Evolutionary conservation across 768 basidiomycete genomes (phyloP).

Genomic region (Russula vinacea): DNA sequence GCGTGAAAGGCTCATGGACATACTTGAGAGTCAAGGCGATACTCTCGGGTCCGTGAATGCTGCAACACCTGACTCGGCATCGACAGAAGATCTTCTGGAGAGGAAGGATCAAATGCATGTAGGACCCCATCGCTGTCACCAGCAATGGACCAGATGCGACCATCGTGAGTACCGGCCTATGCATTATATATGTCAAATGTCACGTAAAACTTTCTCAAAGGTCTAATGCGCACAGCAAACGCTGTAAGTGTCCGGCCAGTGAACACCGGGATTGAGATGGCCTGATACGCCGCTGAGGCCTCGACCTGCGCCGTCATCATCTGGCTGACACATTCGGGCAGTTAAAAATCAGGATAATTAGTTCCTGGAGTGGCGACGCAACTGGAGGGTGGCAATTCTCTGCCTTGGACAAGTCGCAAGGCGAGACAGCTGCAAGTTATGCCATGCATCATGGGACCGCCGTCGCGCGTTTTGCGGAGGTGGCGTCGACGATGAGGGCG

Average conservation of each 20-base stretch:
- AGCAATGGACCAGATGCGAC: slow-evolving; percentile 15
- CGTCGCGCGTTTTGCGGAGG: neutral
- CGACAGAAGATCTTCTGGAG: slow-evolving; percentile 8
- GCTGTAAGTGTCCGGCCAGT: slow-evolving; percentile 19
- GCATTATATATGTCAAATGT: neutral
- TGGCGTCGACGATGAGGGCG: neutral
- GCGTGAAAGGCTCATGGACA: neutral
- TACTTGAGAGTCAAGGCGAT: slow-evolving; percentile 14
- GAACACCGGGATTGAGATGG: slow-evolving; percentile 11
- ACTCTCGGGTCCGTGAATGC: slow-evolving; percentile 22
- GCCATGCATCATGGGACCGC: slow-evolving; percentile 9
- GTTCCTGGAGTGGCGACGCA: slow-evolving; percentile 12
- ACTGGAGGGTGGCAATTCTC: slow-evolving; percentile 21
- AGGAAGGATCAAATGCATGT: slow-evolving; percentile 13
- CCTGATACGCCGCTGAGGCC: slow-evolving; percentile 13
- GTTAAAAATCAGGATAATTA: slow-evolving; percentile 5
- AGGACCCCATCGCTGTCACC: slow-evolving; percentile 25
- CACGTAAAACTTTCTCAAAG: slow-evolving; percentile 5
- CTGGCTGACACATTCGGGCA: slow-evolving; percentile 6
- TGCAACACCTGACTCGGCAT: slow-evolving; percentile 5
- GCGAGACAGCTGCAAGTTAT: slow-evolving; percentile 13
- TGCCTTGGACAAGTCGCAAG: slow-evolving; percentile 17
- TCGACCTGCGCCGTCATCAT: slow-evolving; percentile 23
- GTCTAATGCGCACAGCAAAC: slow-evolving; percentile 20
- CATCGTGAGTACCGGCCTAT: slow-evolving; percentile 16